phyloP scores from a whole-genome alignment of 768 basidiomycete species.

The Leccinum boreale region DNA sequence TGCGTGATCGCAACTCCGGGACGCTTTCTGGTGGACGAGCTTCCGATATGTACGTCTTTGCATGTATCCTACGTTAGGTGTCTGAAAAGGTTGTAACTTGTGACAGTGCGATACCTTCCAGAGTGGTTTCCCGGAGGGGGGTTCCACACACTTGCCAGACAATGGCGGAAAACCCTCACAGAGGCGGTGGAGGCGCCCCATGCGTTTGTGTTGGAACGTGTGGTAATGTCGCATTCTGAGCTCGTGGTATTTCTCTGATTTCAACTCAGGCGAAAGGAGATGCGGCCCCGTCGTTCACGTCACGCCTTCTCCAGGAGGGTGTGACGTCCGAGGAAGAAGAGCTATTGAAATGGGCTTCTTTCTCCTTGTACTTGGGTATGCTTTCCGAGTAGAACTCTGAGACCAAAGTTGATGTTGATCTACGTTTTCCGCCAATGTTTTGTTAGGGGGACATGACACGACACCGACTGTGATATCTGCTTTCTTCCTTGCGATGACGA shows the following conservation, averaged over 20 bases:
- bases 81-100: background rate
- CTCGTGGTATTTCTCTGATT: background rate
- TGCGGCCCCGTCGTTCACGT: slow-evolving; percentile 13
- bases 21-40: slow-evolving; percentile 7
- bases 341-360: slow-evolving; percentile 13
- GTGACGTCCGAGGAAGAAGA: slow-evolving; percentile 9
- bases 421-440: background rate
- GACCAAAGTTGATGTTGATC: background rate
- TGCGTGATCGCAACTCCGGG: slow-evolving; percentile 2
- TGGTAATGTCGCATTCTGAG: background rate
- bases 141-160: slow-evolving; percentile 12
- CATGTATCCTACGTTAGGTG: background rate
- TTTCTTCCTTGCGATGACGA: slow-evolving; percentile 20
- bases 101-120: slow-evolving; percentile 15
- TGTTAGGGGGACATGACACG: slow-evolving; percentile 27
- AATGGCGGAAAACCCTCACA: slow-evolving; percentile 1
- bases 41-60: slow-evolving; percentile 9
- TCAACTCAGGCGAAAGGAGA: slow-evolving; percentile 5
- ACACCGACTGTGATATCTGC: slow-evolving; percentile 4
- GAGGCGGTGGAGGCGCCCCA: slow-evolving; percentile 3
- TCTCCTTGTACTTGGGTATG: slow-evolving; percentile 18
- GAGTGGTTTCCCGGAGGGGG: slow-evolving; percentile 22
- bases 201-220: slow-evolving; percentile 9
- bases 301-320: slow-evolving; percentile 3
- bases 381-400: background rate